Conservation (phyloP, 2,329 filamentous ascomycete genomes). For the Byssothecium circinans region DNA sequence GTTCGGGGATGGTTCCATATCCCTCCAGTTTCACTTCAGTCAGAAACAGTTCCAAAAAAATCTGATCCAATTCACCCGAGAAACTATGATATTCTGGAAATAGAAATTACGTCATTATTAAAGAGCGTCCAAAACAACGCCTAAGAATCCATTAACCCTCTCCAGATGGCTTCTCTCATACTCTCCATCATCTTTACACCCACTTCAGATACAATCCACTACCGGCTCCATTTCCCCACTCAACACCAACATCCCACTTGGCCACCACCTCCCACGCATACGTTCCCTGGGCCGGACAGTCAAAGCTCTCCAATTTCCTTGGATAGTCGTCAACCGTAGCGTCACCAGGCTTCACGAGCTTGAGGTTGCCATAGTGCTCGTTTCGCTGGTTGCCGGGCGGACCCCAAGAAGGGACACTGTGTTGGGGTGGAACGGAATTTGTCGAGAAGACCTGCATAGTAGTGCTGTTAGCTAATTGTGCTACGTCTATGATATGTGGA, state of each 20-base stretch:
- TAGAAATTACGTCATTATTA: no score
- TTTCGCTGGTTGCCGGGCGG: neutral
- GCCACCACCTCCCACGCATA: constrained; percentile 1
- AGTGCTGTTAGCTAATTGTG: neutral
- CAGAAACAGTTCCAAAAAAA: no score
- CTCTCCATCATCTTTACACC: neutral
- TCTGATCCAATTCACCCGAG: no score
- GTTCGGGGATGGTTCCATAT: no score
- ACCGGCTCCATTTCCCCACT: neutral
- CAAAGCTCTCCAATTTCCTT: neutral
- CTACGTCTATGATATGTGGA: neutral
- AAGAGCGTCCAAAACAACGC: no score
- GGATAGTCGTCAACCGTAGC: constrained; percentile 1
- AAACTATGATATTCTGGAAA: no score
- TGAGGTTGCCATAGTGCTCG: constrained; percentile 3
- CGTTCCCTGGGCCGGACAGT: neutral
- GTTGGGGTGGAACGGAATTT: neutral
- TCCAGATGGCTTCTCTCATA: neutral
- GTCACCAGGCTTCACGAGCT: neutral
- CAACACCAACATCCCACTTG: neutral
- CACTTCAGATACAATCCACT: constrained; percentile 6
- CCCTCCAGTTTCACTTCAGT: no score
- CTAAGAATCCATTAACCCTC: neutral
- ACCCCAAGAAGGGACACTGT: neutral
- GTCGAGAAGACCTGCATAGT: neutral